Evolutionary conservation across 257 asterid species (phyloP).

Genomic region (Solanum pimpinellifolium): DNA sequence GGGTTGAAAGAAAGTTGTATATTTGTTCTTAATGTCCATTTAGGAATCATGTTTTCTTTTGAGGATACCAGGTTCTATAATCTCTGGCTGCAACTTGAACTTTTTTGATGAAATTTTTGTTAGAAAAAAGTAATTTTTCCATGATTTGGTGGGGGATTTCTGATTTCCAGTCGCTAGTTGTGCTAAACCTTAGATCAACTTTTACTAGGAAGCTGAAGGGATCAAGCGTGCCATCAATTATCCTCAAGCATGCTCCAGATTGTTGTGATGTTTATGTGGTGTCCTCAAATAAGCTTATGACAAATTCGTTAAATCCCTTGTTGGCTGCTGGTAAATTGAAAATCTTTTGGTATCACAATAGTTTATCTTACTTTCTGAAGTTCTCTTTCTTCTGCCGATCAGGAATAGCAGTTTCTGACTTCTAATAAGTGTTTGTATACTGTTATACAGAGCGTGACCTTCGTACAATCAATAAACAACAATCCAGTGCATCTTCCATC

Average conservation of each 20-base stretch:
- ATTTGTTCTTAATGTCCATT: neutral
- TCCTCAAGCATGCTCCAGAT: slow-evolving; percentile 58
- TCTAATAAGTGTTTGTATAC: slow-evolving; percentile 10
- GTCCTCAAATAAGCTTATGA: slow-evolving; percentile 32
- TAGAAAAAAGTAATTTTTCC: neutral
- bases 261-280: slow-evolving; percentile 51
- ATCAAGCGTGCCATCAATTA: slow-evolving; percentile 51
- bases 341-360: neutral
- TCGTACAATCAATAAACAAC: slow-evolving; percentile 13
- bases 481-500: slow-evolving; percentile 23
- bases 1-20: neutral
- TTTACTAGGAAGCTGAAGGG: slow-evolving; percentile 42
- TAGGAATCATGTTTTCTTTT: neutral
- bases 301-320: slow-evolving; percentile 38
- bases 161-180: neutral
- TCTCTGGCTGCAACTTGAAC: neutral
- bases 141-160: neutral
- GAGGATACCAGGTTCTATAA: neutral
- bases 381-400: neutral
- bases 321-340: slow-evolving; percentile 34
- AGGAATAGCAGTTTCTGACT: neutral
- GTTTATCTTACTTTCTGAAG: neutral
- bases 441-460: slow-evolving; percentile 17
- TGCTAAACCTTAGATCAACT: neutral
- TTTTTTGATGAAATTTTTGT: neutral